Evolutionary conservation across 768 basidiomycete species (phyloP).

Genomic region (Candolleomyces eurysporus): DNA sequence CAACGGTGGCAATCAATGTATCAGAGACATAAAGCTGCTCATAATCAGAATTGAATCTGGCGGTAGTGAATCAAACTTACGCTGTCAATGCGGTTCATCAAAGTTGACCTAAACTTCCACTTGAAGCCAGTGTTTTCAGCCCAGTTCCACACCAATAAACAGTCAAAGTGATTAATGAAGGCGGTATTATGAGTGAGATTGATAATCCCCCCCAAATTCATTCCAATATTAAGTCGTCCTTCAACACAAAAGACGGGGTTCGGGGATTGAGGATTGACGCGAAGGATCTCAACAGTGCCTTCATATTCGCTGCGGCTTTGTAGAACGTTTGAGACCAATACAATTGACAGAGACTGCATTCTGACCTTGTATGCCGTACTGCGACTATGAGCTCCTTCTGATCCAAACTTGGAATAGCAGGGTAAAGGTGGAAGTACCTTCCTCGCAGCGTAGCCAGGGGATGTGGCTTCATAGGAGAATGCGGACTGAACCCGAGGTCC

Average conservation of each 20-base stretch:
- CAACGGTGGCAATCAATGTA: too few species aligned
- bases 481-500: constrained; percentile 1
- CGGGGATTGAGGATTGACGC: too few species aligned
- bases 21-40: too few species aligned
- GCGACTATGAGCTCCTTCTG: not conserved
- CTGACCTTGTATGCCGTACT: not conserved
- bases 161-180: not conserved
- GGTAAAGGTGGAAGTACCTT: not conserved
- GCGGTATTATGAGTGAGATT: not conserved
- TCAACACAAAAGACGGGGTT: too few species aligned
- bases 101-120: not conserved
- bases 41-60: too few species aligned
- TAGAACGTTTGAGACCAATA: not conserved
- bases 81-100: not conserved
- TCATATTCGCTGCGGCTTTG: not conserved
- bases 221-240: not conserved
- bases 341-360: not conserved
- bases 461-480: not conserved
- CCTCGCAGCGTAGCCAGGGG: not conserved
- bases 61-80: not conserved
- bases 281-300: not conserved
- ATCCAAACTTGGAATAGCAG: not conserved
- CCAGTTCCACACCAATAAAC: not conserved
- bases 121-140: not conserved
- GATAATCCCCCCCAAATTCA: not conserved